A percentile compares a stretch with the other conserved stretches of the same genome.
These are phyloP conservation scores for Leccinum subrobustum DNA, from an alignment of 1,284 basidiomycete species.

Conservation along the genomic window DNA sequence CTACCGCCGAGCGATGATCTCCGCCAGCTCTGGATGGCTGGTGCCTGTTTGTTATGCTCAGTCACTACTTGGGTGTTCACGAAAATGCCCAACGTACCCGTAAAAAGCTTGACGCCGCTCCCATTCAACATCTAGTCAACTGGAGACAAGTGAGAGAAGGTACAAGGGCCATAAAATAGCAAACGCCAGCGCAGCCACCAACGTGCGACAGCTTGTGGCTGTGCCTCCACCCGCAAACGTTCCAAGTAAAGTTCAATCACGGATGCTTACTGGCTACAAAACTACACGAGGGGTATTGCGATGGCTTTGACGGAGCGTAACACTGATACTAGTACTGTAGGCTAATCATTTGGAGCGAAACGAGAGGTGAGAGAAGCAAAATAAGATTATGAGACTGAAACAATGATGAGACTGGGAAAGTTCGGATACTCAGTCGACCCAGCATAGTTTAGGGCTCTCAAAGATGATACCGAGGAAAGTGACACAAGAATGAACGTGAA, in stretches of 20 bases:
- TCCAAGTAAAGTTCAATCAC: slow-evolving; percentile 3
- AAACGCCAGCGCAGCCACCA: slow-evolving; percentile 14
- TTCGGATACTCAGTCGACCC: slow-evolving; percentile 25
- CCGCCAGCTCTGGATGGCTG: slow-evolving; percentile 95
- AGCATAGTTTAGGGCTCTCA: slow-evolving; percentile 22
- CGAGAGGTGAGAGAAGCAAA: slow-evolving; percentile 22
- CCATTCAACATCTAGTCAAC: slow-evolving; percentile 64
- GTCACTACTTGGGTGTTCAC: slow-evolving; percentile 1
- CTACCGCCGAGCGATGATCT: slow-evolving; percentile 91
- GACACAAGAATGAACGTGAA: slow-evolving; percentile 16
- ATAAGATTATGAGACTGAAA: slow-evolving; percentile 35
- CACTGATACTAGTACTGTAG: slow-evolving; percentile 37
- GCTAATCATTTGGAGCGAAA: slow-evolving; percentile 18
- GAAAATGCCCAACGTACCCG: slow-evolving; percentile 55
- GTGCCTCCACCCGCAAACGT: slow-evolving; percentile 4
- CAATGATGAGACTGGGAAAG: slow-evolving; percentile 22
- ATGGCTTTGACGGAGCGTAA: slow-evolving; percentile 23
- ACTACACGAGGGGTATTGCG: slow-evolving; percentile 38
- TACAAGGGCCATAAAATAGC: slow-evolving; percentile 16
- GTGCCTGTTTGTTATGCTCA: slow-evolving; percentile 54
- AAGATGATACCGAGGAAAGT: slow-evolving; percentile 12
- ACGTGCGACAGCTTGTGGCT: slow-evolving; percentile 22
- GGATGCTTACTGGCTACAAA: slow-evolving; percentile 32
- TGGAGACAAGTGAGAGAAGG: slow-evolving; percentile 9
- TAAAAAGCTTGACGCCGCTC: slow-evolving; percentile 88